Evolutionary conservation across 495 filamentous ascomycete species (phyloP), one percentile per base, ranked within the genome.

Genomic region (Neurospora hispaniola): DNA sequence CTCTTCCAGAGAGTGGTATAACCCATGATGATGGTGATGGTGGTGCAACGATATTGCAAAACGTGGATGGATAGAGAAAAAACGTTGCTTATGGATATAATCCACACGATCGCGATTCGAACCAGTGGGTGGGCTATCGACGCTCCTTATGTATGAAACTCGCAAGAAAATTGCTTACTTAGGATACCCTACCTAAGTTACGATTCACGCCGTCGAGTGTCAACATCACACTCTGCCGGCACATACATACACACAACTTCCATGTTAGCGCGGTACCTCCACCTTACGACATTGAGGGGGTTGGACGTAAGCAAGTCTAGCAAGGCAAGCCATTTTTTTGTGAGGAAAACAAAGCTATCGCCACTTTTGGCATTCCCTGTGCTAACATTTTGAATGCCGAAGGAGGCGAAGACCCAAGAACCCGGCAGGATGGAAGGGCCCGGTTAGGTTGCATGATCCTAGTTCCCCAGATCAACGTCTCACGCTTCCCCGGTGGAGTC

Each of bases 1-100:
- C 78, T 80, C 72, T 79, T 79, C 84, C 83, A 86, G 12, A 84
- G 62, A 5, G 80, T 84, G 31, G 78, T 82, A 74, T 83, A 84
- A 9, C 79, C 81, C 80, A 85, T 79, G 69, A 14, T 62, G 59
- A 43, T 69, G 71, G 69, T 38, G 75, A 62, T 38, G 62, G 41
- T 20, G 46, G 70, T 44, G n/a, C 35, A 59, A 35, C 35, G 23
- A 73, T 40, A 54, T 72, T 42, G 73, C 40, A 38, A 71, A 69
- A 75, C 35, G 69, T 75, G 31, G 41, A 66, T 43, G 74, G 71
- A 69, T 70, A 70, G 35, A 38, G 3, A 6, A 59, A 23, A 16
- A 31, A 59, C 7, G 23, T 59, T 59, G 23, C 23, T 2, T 16
- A 59, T 23, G 23, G 23, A 62, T 5, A 59, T 62, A 14, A 59